Conservation (phyloP, 164 flowering plant species). For the Tinospora cordifolia region DNA sequence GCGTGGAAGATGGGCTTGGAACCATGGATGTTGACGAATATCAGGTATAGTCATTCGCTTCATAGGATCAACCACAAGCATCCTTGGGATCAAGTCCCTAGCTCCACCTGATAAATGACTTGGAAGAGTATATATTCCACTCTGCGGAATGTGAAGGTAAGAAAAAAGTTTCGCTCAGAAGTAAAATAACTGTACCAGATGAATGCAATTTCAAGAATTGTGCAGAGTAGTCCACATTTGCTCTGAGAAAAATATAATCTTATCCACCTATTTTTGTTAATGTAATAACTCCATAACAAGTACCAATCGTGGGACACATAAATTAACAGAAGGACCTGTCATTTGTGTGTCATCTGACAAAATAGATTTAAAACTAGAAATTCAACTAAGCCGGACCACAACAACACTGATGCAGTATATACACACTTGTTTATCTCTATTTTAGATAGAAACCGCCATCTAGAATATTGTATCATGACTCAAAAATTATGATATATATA, state of each 20-base stretch:
- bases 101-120: slow-evolving; percentile 70
- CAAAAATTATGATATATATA: background rate
- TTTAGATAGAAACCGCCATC: background rate
- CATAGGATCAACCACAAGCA: slow-evolving; percentile 83
- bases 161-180: background rate
- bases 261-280: too few relatives aligned
- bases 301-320: too few relatives aligned
- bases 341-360: too few relatives aligned
- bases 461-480: background rate
- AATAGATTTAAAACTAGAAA: too few relatives aligned
- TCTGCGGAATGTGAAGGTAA: slow-evolving; percentile 25
- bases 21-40: slow-evolving; percentile 74
- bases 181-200: background rate
- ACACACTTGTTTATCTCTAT: too few relatives aligned
- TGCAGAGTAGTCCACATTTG: background rate
- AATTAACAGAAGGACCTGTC: too few relatives aligned
- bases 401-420: background rate
- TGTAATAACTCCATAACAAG: too few relatives aligned
- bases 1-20: slow-evolving; percentile 68
- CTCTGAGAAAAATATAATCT: too few relatives aligned
- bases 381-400: too few relatives aligned
- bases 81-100: slow-evolving; percentile 67
- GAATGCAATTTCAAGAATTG: background rate
- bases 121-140: slow-evolving; percentile 71
- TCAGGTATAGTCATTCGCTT: slow-evolving; percentile 69